Evolutionary conservation across 129 eudicot species (phyloP).

Genomic region (Flaveria bidentis): DNA sequence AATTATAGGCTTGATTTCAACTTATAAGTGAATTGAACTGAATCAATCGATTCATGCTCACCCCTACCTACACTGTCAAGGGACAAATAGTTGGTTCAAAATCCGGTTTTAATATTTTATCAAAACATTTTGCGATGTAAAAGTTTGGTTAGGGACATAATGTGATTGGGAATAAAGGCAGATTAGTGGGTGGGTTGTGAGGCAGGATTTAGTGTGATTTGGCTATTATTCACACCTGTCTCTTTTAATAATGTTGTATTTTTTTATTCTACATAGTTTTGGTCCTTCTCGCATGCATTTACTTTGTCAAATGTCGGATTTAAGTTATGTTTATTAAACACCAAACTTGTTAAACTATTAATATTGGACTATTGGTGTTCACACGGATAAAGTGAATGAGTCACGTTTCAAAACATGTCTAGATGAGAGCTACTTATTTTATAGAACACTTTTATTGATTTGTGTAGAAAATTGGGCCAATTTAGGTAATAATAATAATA

Average conservation of each 20-base stretch:
- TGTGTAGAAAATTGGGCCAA: too few relatives aligned
- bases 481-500: too few relatives aligned
- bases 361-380: neutral
- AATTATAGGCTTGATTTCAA: too few relatives aligned
- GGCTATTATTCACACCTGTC: constrained; percentile 26
- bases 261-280: neutral
- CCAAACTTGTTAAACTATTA: neutral
- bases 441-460: too few relatives aligned
- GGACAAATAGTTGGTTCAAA: too few relatives aligned
- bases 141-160: constrained; percentile 30
- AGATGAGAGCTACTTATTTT: neutral
- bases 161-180: constrained; percentile 31
- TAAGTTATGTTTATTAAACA: neutral
- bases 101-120: too few relatives aligned
- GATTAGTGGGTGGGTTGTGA: constrained; percentile 38
- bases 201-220: constrained; percentile 32
- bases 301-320: constrained; percentile 13
- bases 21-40: too few relatives aligned
- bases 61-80: too few relatives aligned
- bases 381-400: neutral
- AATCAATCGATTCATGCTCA: too few relatives aligned
- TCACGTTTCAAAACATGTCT: neutral
- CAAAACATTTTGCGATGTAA: too few relatives aligned
- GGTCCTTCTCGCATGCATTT: constrained; percentile 3
- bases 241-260: constrained; percentile 15